These are phyloP conservation scores for Spongospora subterranea DNA, from an alignment of 208 protist species.

Conservation along the genomic window DNA sequence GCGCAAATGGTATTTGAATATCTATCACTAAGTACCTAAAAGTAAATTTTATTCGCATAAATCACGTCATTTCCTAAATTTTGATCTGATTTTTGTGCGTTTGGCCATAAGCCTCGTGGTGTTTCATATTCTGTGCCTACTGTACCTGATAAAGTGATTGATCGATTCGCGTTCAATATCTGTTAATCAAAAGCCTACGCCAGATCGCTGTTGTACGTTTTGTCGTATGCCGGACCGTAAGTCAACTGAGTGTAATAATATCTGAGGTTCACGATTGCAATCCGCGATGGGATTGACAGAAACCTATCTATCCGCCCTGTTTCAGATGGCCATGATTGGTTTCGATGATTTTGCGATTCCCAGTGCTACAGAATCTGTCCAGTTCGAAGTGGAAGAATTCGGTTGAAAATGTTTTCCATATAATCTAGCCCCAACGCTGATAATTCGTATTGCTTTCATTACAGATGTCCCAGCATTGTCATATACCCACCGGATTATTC, in stretches of 20 bases:
- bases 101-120: neutral
- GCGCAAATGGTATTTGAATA: constrained; percentile 42
- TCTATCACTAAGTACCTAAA: constrained; percentile 1
- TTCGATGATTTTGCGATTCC: too few species aligned
- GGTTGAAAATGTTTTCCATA: neutral
- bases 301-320: neutral
- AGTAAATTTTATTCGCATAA: neutral
- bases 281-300: neutral
- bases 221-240: neutral
- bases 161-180: too few species aligned
- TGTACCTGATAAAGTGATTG: neutral
- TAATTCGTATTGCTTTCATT: neutral
- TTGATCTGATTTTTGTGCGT: neutral
- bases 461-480: neutral
- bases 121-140: neutral
- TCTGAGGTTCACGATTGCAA: neutral
- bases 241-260: neutral
- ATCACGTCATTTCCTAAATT: neutral
- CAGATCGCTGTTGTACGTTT: too few species aligned
- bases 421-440: neutral
- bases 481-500: neutral
- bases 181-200: too few species aligned
- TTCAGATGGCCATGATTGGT: too few species aligned
- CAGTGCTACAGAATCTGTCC: neutral
- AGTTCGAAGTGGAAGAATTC: neutral